These are phyloP conservation scores for Vigna angularis DNA, from an alignment of 306 rosid genomes.

Conservation along the genomic window DNA sequence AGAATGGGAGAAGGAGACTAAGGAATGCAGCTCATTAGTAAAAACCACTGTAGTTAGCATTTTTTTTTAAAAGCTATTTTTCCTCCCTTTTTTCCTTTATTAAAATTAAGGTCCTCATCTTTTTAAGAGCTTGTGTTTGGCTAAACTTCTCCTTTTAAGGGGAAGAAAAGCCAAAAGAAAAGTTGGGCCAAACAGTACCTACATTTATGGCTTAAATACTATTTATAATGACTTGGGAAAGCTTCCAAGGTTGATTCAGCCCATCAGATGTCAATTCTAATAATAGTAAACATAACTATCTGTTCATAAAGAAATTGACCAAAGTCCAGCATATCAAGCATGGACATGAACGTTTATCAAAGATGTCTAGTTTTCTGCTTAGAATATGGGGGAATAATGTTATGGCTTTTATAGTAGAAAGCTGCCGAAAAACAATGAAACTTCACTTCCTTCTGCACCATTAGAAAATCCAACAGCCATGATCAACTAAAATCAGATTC, in stretches of 20 bases:
- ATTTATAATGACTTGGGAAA: not conserved
- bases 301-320: constrained; percentile 17
- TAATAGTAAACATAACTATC: constrained; percentile 23
- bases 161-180: not conserved
- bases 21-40: not conserved
- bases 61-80: not conserved
- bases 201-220: not conserved
- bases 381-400: not conserved
- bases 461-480: constrained; percentile 36
- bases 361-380: constrained; percentile 20
- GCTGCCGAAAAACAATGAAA: not conserved
- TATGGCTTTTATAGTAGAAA: not conserved
- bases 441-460: constrained; percentile 21
- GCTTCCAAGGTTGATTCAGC: not conserved
- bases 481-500: constrained; percentile 20
- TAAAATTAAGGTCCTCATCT: not conserved
- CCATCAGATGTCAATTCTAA: not conserved
- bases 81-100: not conserved
- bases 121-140: not conserved
- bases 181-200: not conserved
- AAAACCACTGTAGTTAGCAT: not conserved
- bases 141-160: not conserved
- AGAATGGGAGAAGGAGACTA: not conserved
- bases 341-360: constrained; percentile 25
- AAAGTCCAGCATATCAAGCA: constrained; percentile 34